phyloP scores from a whole-genome alignment of 345 rosid species.

The Eucalyptus curtisii region DNA sequence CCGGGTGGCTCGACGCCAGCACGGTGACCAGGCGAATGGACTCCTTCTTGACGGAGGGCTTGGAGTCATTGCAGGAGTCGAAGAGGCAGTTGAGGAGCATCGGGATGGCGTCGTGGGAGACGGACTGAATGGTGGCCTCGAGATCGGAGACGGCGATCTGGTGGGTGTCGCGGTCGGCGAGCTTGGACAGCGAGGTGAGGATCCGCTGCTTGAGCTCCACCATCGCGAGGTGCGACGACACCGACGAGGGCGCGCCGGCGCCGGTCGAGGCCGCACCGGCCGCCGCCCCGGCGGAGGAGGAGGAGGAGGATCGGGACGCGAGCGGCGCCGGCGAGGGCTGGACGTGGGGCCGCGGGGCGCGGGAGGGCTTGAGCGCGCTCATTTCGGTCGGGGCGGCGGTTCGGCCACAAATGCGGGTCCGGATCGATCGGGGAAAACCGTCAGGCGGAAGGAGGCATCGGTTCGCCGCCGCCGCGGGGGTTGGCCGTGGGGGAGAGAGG shows the following conservation, averaged over 20 bases:
- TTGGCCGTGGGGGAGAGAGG: not conserved
- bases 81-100: constrained; percentile 86
- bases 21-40: constrained; percentile 59
- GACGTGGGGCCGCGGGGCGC: constrained; percentile 8
- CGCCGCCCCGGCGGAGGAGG: not conserved
- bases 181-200: constrained; percentile 79
- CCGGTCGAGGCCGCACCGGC: not conserved
- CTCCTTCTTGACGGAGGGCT: constrained; percentile 86
- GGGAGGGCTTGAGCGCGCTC: not conserved
- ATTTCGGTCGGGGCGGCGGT: not conserved
- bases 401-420: not conserved
- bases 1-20: constrained; percentile 47
- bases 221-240: constrained; percentile 84
- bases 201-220: constrained; percentile 87
- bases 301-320: not conserved
- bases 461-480: not conserved
- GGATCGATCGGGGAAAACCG: not conserved
- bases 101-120: constrained; percentile 70
- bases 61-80: constrained; percentile 73
- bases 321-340: constrained; percentile 15
- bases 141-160: constrained; percentile 95
- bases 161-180: constrained; percentile 90
- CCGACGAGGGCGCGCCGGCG: constrained; percentile 31
- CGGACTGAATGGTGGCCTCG: constrained; percentile 49
- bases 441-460: not conserved